phyloP scores from a whole-genome alignment of 192 early-diverging fungal genomes.

The Umbelopsis ramanniana region DNA sequence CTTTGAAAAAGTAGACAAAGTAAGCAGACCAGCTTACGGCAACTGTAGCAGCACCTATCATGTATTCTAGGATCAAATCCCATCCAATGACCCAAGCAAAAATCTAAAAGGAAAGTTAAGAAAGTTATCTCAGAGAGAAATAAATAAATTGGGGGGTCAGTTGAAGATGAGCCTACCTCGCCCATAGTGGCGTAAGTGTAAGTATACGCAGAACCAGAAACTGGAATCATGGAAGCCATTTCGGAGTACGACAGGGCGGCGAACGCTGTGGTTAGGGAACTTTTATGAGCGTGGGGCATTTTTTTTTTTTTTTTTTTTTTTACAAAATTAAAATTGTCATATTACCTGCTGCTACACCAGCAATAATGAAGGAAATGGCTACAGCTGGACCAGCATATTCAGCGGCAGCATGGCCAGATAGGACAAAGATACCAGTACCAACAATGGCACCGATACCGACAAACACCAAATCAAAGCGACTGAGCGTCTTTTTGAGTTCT shows the following conservation, averaged over 20 bases:
- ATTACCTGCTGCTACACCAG: conserved; percentile 67
- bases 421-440: conserved; percentile 44
- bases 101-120: conserved; percentile 33
- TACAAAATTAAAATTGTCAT: too few relatives aligned
- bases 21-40: conserved; percentile 86
- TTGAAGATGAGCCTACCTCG: conserved; percentile 47
- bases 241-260: conserved; percentile 88
- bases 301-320: too few relatives aligned
- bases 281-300: background rate
- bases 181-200: conserved; percentile 88
- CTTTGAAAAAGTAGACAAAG: conserved; percentile 66
- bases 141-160: background rate
- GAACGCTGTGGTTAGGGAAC: conserved; percentile 35
- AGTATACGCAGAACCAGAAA: conserved; percentile 87
- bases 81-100: conserved; percentile 92
- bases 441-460: conserved; percentile 42
- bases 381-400: conserved; percentile 83
- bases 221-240: conserved; percentile 84
- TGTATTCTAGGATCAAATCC: conserved; percentile 89
- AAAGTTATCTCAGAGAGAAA: background rate
- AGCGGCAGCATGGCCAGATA: conserved; percentile 69
- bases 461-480: conserved; percentile 27
- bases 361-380: conserved; percentile 79
- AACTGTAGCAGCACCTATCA: conserved; percentile 83
- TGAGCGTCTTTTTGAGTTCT: conserved; percentile 29